These are phyloP conservation scores for Phytophthora tubulina DNA, from an alignment of 352 stramenopile species.

Conservation along the genomic window DNA sequence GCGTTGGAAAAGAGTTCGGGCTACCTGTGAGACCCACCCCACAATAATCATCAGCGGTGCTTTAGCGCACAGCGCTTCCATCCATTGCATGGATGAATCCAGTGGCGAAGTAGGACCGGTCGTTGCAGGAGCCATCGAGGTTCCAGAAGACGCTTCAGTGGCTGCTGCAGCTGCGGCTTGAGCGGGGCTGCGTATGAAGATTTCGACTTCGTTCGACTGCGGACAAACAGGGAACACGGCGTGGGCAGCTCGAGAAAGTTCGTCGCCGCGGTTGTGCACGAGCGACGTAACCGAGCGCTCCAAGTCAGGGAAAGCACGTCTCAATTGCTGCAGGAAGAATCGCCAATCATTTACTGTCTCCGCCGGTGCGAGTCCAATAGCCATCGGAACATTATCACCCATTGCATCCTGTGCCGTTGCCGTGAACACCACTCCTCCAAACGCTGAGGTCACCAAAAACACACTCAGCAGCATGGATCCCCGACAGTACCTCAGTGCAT, in stretches of 20 bases:
- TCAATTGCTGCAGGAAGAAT: conserved; percentile 75
- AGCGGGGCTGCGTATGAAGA: conserved; percentile 49
- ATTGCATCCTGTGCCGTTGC: conserved; percentile 79
- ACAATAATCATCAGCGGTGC: conserved; percentile 83
- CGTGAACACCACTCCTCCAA: conserved; percentile 76
- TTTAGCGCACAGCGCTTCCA: conserved; percentile 73
- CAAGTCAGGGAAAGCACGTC: conserved; percentile 65
- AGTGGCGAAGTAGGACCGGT: conserved; percentile 28
- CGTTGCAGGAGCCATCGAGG: conserved; percentile 2
- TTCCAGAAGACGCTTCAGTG: conserved; percentile 4
- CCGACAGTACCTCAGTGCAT: conserved; percentile 66
- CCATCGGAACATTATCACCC: conserved; percentile 79
- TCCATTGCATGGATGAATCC: conserved; percentile 64
- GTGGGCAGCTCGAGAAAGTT: conserved; percentile 51
- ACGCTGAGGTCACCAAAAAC: conserved; percentile 71
- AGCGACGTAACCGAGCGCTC: conserved; percentile 60
- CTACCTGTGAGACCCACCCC: conserved; percentile 84
- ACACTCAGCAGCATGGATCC: conserved; percentile 73
- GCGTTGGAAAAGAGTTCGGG: conserved; percentile 76
- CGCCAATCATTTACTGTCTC: conserved; percentile 71
- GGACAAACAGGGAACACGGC: conserved; percentile 61
- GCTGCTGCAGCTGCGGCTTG: conserved; percentile 4
- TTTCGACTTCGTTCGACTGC: conserved; percentile 70
- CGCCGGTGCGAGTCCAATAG: conserved; percentile 58
- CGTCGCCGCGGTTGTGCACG: conserved; percentile 74